Evolutionary conservation across 2,329 filamentous ascomycete genomes (phyloP), one percentile per base, ranked within the genome.

Genomic region (Endoconidiophora laricicola): DNA sequence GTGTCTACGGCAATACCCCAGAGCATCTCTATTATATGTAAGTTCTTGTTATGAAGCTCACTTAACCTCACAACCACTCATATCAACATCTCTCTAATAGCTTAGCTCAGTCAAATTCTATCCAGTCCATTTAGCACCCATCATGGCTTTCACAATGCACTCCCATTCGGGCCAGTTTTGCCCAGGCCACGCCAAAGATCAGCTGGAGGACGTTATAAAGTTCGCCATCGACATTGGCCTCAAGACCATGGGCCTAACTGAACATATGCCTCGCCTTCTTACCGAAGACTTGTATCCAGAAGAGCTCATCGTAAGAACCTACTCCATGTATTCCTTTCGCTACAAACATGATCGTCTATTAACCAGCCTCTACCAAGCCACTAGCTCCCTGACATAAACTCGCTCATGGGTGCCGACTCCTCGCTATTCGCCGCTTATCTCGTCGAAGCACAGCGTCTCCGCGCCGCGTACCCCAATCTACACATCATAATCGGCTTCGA

Each of bases 111-210:
- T 6, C 9, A 33, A 14, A 18, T 18, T 18, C 16, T 18, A 18
- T 18, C 16, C 16, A 18, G 16, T 18, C 16, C 16, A 18, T 18
- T 2, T 2, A 18, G 16, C 22, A 9, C n/a, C 7, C 39, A 48
- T 29, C 23, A 96, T 96, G 91, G 88, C 90, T 1, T 94, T 94
- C 68, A 93, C 91, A 3, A 93, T 96, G 71, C 91, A 98, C 66
- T 94, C 86, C 61, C 91, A 98, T 68, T 96, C 91, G 37, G 91
- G 91, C 55, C 86, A 98, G 63, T 98, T 98, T 70, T 98, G 91
- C 69, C 81, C 81, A 7, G 78, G 82, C 58, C 91, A 98, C 69
- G 91, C 91, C 46, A 79, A 82, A 61, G 79, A 94, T 62, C 74
- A 78, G 18, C 75, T 98, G 7, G 90, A 96, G 63, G 80, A 86